Conservation (phyloP, 208 protist genomes). For the Trichomonas vaginalis region DNA sequence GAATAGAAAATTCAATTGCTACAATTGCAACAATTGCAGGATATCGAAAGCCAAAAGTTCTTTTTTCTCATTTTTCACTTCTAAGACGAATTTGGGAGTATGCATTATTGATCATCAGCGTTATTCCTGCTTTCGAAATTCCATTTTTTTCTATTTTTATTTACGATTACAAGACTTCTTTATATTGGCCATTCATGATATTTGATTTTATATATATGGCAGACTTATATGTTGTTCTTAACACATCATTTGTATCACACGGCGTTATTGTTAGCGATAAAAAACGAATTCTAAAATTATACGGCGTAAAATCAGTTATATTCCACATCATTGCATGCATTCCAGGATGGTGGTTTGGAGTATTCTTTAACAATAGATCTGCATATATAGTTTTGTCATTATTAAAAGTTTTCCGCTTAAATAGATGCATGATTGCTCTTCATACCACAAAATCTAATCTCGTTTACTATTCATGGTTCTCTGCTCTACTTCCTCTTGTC, state of each 20-base stretch:
- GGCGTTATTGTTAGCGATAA: background rate
- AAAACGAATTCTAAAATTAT: background rate
- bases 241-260: background rate
- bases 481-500: background rate
- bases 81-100: too few relatives aligned
- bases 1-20: too few relatives aligned
- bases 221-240: background rate
- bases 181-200: background rate
- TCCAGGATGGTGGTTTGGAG: background rate
- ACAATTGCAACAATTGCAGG: too few relatives aligned
- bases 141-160: too few relatives aligned
- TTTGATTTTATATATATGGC: background rate
- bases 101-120: too few relatives aligned
- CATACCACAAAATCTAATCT: background rate
- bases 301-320: background rate
- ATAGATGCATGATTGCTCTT: background rate
- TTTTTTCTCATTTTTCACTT: too few relatives aligned
- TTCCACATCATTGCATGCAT: background rate
- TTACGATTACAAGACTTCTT: too few relatives aligned
- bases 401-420: background rate
- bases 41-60: too few relatives aligned
- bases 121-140: too few relatives aligned
- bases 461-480: background rate
- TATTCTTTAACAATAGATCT: background rate
- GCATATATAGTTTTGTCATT: background rate